Evolutionary conservation across 2,329 filamentous ascomycete species (phyloP).

Genomic region (Dothistroma septosporum): DNA sequence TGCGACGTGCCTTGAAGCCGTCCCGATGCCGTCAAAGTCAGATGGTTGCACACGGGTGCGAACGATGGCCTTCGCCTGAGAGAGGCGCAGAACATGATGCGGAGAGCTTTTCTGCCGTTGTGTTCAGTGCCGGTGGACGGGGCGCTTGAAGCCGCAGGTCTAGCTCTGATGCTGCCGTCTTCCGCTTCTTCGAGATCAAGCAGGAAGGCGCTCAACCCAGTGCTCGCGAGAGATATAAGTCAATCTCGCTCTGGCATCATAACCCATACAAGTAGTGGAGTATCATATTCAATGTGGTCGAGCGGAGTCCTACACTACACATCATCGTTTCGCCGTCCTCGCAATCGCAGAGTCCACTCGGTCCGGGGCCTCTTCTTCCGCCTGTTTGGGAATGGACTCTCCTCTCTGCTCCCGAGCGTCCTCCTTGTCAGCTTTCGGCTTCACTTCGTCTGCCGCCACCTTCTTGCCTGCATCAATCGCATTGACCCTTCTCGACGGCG

Average conservation of each 20-base stretch:
- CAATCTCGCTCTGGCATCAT: neutral
- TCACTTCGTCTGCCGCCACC: neutral
- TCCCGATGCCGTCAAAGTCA: constrained; percentile 23
- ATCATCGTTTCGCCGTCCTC: constrained; percentile 25
- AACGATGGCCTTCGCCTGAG: constrained; percentile 40
- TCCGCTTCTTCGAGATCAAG: neutral
- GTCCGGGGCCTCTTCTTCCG: constrained; percentile 10
- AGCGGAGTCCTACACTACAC: constrained; percentile 14
- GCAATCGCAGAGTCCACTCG: constrained; percentile 22
- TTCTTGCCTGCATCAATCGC: constrained; percentile 5
- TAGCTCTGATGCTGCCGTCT: too few relatives aligned
- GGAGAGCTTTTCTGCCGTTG: neutral
- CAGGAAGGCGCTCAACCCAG: neutral
- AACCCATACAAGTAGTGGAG: constrained; percentile 11
- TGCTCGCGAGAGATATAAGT: neutral
- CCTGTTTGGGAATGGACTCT: constrained; percentile 5
- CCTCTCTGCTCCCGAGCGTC: constrained; percentile 11
- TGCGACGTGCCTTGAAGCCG: constrained; percentile 32
- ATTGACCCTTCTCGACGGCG: constrained; percentile 7
- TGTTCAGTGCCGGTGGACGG: neutral
- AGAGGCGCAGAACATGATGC: constrained; percentile 40
- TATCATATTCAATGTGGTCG: constrained; percentile 14
- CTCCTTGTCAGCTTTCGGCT: constrained; percentile 1
- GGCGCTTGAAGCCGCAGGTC: neutral
- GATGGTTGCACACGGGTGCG: constrained; percentile 34